Percentiles rank a stretch among this genome's conserved stretches.
These are phyloP conservation scores for Mycena indigotica DNA, from an alignment of 768 basidiomycete species.

Conservation along the genomic window DNA sequence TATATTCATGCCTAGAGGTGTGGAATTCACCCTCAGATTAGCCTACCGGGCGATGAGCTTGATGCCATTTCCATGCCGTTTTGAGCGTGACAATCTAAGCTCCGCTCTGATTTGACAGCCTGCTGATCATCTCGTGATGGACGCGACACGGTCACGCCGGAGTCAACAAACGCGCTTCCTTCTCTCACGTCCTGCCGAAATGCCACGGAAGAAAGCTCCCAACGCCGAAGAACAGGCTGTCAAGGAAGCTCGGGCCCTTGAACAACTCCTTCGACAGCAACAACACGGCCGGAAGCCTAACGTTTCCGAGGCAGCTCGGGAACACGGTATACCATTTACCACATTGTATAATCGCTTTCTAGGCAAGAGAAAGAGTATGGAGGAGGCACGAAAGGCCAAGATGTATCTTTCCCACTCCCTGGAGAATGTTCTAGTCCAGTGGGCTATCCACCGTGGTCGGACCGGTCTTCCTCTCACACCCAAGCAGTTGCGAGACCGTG, in stretches of 20 bases:
- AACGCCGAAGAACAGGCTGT: background rate
- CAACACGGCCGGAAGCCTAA: slow-evolving; percentile 6
- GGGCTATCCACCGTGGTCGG: background rate
- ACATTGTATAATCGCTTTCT: slow-evolving; percentile 6
- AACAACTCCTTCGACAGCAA: background rate
- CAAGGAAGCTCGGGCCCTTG: background rate
- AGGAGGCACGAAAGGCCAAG: slow-evolving; percentile 2
- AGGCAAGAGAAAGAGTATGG: background rate
- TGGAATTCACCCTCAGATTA: background rate
- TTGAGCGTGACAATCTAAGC: background rate
- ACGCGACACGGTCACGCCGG: background rate
- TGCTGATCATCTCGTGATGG: background rate
- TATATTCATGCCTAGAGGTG: background rate
- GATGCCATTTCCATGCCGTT: background rate
- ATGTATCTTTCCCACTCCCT: background rate
- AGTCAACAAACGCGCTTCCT: background rate
- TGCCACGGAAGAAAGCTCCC: background rate
- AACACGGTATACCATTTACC: background rate
- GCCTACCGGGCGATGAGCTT: background rate
- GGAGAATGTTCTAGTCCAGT: slow-evolving; percentile 10
- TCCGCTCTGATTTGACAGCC: too few species aligned
- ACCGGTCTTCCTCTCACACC: slow-evolving; percentile 1
- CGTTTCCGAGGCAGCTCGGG: background rate
- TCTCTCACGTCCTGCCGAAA: background rate
- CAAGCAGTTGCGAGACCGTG: background rate